Base-by-base conservation (phyloP, 2,329 filamentous ascomycete genomes). In the Xylariaceae sp. region DNA sequence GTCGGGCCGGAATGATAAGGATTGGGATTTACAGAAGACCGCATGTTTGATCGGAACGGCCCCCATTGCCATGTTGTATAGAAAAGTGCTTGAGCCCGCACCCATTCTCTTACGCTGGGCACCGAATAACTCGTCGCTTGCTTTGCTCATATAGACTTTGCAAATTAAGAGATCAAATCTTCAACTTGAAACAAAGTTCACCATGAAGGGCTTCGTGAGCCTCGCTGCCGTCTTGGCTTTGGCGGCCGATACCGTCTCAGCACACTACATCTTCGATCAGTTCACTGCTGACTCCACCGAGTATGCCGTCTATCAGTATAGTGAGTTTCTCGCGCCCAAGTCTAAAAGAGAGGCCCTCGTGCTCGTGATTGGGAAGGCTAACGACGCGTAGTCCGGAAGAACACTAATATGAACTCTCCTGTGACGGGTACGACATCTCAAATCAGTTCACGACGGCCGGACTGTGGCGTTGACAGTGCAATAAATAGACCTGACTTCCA, bases 371-470 rank as follows among this genome's bases (percentile, higher is more conserved):
- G 27, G 2, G 9, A 37, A 45, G 32, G 8, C 42, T 42, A 41
- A 48, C n/a, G 31, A 8, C 46, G 5, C 48, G 62, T 46, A 68
- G 67, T 78, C 62, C 71, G 76, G 47, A 67, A 72, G 57, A 77
- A 77, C 68, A 72, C 67, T 54, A 79, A 77, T 72, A 68, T 72
- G 61, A 77, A 78, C 70, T 76, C 73, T 5, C 75, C 74, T 4
- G 74, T 77, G 19, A 76, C 73, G 11, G 68, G 67, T 65, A 59
- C 35, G 54, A 11, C 19, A n/a, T 29, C 26, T 35, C 29, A 6
- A 9, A n/a, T 11, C 19, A 29, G 19, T 42, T 43, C 3, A 37
- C 3, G 2, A 37, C 1, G 7, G 12, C 7, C 3, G 19, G 19
- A 19, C 19, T 19, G 5, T 31, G 2, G 7, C 35, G n/a, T 56